Evolutionary conservation across 768 basidiomycete genomes (phyloP).

Genomic region (Galerina sulciceps): DNA sequence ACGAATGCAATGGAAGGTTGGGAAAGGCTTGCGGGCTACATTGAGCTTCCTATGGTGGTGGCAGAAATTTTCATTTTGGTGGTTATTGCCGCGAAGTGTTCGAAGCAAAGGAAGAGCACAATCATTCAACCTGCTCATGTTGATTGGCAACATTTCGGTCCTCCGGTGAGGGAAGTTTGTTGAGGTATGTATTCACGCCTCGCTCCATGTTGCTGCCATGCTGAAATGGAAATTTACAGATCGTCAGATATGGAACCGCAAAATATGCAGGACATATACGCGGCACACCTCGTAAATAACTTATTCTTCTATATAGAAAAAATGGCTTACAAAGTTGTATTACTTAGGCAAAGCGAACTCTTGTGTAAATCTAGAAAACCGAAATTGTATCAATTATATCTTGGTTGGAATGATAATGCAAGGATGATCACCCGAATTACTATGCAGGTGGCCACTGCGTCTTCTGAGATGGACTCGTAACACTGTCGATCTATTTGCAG

Average conservation of each 20-base stretch:
- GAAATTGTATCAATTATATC: too few relatives aligned
- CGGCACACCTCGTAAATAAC: neutral
- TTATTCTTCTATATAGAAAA: neutral
- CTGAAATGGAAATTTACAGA: neutral
- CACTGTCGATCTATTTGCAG: too few relatives aligned
- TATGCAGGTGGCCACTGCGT: too few relatives aligned
- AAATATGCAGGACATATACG: constrained; percentile 4
- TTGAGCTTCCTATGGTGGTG: constrained; percentile 26
- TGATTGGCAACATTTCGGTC: constrained; percentile 20
- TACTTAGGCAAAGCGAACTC: neutral
- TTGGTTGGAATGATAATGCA: too few relatives aligned
- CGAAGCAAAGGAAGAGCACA: constrained; percentile 23
- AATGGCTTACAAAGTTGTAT: neutral
- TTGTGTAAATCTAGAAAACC: too few relatives aligned
- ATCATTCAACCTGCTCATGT: constrained; percentile 18
- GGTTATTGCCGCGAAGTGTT: constrained; percentile 24
- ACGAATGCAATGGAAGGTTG: constrained; percentile 20
- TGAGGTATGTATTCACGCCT: neutral
- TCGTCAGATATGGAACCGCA: neutral
- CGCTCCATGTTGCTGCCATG: neutral
- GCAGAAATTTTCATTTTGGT: constrained; percentile 22
- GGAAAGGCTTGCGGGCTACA: constrained; percentile 27
- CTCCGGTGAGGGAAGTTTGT: neutral
- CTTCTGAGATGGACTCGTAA: too few relatives aligned
- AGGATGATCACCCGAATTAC: too few relatives aligned